phyloP scores from a whole-genome alignment of 179 eudicot genomes.

The Beta macrorhiza region DNA sequence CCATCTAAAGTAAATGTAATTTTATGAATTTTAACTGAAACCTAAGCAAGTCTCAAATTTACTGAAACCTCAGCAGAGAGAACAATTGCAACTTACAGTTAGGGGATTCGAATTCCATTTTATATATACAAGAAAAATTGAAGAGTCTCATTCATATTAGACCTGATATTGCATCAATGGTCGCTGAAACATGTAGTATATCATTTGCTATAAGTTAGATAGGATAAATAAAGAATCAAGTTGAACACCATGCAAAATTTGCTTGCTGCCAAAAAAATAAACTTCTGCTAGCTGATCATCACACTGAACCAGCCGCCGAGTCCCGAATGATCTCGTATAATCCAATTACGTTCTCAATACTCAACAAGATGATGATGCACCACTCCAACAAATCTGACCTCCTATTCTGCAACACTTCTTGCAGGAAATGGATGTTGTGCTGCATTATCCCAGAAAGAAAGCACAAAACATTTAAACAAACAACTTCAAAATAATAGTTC shows the following conservation, averaged over 20 bases:
- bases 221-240: neutral
- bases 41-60: neutral
- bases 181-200: neutral
- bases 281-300: slow-evolving; percentile 17
- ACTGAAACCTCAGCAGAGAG: neutral
- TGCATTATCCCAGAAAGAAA: slow-evolving; percentile 34
- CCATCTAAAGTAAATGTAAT: neutral
- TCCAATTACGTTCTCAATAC: slow-evolving; percentile 63
- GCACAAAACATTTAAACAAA: neutral
- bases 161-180: neutral
- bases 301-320: slow-evolving; percentile 39
- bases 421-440: slow-evolving; percentile 98
- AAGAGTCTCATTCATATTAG: neutral
- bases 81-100: neutral
- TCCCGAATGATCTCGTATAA: slow-evolving; percentile 67
- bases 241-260: neutral
- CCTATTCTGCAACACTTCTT: slow-evolving; percentile 91
- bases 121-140: neutral
- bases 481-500: neutral
- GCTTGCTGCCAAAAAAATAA: slow-evolving; percentile 10
- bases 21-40: too few species aligned
- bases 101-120: neutral
- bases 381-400: slow-evolving; percentile 86
- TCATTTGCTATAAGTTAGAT: neutral
- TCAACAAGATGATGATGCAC: slow-evolving; percentile 80